A percentile compares a stretch with the other conserved stretches of the same genome.
Conservation (phyloP, 176 grass and related monocot genomes). For the Coix lacrymajobi region DNA sequence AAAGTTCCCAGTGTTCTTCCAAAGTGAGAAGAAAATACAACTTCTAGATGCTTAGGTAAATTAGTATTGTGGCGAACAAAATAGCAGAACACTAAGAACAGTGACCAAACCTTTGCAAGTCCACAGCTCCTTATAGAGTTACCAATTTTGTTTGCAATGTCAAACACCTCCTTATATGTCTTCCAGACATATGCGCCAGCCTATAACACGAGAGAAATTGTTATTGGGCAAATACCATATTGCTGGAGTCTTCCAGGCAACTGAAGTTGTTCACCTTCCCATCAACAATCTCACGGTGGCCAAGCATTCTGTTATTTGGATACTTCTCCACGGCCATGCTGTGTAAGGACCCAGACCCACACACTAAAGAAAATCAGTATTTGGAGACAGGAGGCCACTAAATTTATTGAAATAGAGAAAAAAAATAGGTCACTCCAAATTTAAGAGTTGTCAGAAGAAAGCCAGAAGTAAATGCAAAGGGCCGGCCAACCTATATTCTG, state of each 20-base stretch:
- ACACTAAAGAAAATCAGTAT: not conserved
- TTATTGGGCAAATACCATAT: constrained; percentile 3
- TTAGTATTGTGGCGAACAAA: constrained; percentile 1
- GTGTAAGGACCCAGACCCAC: constrained; percentile 9
- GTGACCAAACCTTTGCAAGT: constrained; percentile 48
- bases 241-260: not conserved
- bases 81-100: not conserved
- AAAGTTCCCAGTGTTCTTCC: not conserved
- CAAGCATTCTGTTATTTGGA: constrained; percentile 79
- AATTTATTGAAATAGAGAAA: not conserved
- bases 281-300: constrained; percentile 53
- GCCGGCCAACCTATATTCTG: not conserved
- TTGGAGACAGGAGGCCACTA: not conserved
- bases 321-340: constrained; percentile 62
- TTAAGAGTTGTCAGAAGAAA: constrained; percentile 1
- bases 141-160: constrained; percentile 46
- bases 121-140: constrained; percentile 67
- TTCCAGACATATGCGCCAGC: constrained; percentile 68
- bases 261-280: constrained; percentile 47
- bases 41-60: constrained; percentile 2
- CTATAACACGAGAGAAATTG: constrained; percentile 31
- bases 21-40: not conserved
- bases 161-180: constrained; percentile 72
- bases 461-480: not conserved
- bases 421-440: not conserved